phyloP scores from a whole-genome alignment of 2,329 filamentous ascomycete genomes.

The Colletotrichum phormii region DNA sequence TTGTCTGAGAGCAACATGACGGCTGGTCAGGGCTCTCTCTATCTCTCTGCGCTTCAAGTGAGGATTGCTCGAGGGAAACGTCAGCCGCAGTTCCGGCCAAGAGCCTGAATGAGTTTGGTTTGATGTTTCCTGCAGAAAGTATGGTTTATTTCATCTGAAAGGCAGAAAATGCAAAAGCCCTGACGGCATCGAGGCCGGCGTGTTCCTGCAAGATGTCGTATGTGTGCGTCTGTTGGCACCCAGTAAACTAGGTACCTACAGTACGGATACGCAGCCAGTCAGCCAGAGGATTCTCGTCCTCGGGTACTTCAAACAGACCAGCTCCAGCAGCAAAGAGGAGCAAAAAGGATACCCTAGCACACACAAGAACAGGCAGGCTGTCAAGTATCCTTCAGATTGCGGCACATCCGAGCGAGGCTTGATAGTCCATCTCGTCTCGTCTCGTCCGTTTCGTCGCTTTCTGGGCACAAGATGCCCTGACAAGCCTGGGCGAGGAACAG shows the following conservation, averaged over 20 bases:
- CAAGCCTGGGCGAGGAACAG: not conserved
- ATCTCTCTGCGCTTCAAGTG: not conserved
- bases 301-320: not conserved
- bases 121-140: not conserved
- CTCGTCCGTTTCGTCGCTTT: slow-evolving; percentile 15
- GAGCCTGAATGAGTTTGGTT: not conserved
- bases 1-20: not conserved
- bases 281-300: not conserved
- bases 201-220: slow-evolving; percentile 34
- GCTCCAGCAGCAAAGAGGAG: not conserved
- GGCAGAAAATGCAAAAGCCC: not conserved
- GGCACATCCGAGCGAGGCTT: slow-evolving; percentile 31
- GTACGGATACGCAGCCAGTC: not conserved
- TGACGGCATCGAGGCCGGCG: slow-evolving; percentile 19
- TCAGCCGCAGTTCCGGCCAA: slow-evolving; percentile 1
- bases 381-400: slow-evolving; percentile 29
- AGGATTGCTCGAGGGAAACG: not conserved
- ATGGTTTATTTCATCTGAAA: slow-evolving; percentile 17
- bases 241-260: not conserved
- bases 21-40: not conserved
- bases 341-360: slow-evolving; percentile 18
- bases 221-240: slow-evolving; percentile 13
- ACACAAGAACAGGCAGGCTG: slow-evolving; percentile 22
- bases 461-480: not conserved
- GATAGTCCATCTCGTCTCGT: slow-evolving; percentile 8